Percentiles rank a stretch among this genome's conserved stretches.
These are phyloP conservation scores for Hygrocybe punicea DNA, from an alignment of 768 basidiomycete species.

Conservation along the genomic window DNA sequence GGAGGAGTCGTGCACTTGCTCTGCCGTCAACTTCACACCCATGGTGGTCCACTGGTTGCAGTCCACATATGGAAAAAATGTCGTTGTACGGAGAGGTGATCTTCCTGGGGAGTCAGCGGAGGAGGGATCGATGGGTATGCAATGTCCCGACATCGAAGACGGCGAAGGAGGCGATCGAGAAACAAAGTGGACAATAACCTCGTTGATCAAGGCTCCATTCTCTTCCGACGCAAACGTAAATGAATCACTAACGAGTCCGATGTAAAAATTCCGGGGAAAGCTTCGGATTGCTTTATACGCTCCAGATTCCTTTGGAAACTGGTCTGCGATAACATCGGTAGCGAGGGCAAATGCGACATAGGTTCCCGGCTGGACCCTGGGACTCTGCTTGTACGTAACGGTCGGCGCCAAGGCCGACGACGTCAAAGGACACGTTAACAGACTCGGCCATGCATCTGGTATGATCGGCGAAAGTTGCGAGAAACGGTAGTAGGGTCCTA, in stretches of 20 bases:
- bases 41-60: not conserved
- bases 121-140: not conserved
- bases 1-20: not conserved
- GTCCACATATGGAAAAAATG: not conserved
- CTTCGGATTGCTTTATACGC: not conserved
- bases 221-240: not conserved
- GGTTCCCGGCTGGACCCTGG: not conserved
- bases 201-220: not conserved
- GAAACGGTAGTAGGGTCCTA: not conserved
- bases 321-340: not conserved
- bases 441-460: not conserved
- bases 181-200: not conserved
- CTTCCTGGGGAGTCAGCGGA: not conserved
- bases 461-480: not conserved
- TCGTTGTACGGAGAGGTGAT: not conserved
- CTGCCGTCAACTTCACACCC: not conserved
- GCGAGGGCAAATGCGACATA: slow-evolving; percentile 1
- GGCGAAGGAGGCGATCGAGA: not conserved
- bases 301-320: not conserved
- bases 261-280: not conserved
- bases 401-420: not conserved
- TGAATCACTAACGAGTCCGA: slow-evolving; percentile 1
- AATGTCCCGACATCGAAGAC: not conserved
- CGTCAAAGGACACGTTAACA: not conserved
- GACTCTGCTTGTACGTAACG: too few relatives aligned